A percentile compares a stretch with the other conserved stretches of the same genome.
Conservation (phyloP, 306 rosid genomes). For the Quercus parvula region DNA sequence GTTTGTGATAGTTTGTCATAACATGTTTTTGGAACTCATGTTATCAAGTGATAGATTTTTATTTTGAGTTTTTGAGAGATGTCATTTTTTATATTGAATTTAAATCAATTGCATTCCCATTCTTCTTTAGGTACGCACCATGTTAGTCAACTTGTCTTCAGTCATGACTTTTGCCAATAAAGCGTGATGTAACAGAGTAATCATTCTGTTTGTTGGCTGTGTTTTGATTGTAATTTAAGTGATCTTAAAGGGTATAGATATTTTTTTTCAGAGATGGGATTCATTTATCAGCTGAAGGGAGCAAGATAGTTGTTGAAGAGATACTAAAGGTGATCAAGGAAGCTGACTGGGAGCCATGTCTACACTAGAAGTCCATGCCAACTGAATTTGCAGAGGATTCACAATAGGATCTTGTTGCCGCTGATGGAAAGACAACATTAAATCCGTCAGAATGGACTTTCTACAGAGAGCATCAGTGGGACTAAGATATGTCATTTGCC, state of each 20-base stretch:
- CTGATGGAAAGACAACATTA: slow-evolving; percentile 68
- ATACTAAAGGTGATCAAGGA: too few species aligned
- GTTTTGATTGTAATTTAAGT: too few species aligned
- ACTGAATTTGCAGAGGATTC: too few species aligned
- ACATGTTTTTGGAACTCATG: not conserved
- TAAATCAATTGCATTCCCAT: not conserved
- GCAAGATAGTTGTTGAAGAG: too few species aligned
- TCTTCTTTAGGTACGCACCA: too few species aligned
- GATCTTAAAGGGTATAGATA: not conserved
- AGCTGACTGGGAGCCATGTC: too few species aligned
- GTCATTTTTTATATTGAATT: not conserved
- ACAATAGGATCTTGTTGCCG: slow-evolving; percentile 77
- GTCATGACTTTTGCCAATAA: too few species aligned
- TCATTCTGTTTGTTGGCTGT: too few species aligned
- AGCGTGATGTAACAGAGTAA: too few species aligned
- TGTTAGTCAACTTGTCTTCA: too few species aligned
- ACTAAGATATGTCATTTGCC: slow-evolving; percentile 32
- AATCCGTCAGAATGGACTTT: slow-evolving; percentile 85
- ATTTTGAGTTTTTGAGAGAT: not conserved
- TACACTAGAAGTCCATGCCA: too few species aligned
- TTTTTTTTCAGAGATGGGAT: slow-evolving; percentile 44
- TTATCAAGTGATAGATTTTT: not conserved
- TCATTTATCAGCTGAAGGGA: too few species aligned
- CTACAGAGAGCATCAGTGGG: slow-evolving; percentile 71
- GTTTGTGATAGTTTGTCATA: not conserved